Evolutionary conservation across 2,329 filamentous ascomycete species (phyloP), one percentile per base, ranked within the genome.

Genomic region (Fusarium sp.): DNA sequence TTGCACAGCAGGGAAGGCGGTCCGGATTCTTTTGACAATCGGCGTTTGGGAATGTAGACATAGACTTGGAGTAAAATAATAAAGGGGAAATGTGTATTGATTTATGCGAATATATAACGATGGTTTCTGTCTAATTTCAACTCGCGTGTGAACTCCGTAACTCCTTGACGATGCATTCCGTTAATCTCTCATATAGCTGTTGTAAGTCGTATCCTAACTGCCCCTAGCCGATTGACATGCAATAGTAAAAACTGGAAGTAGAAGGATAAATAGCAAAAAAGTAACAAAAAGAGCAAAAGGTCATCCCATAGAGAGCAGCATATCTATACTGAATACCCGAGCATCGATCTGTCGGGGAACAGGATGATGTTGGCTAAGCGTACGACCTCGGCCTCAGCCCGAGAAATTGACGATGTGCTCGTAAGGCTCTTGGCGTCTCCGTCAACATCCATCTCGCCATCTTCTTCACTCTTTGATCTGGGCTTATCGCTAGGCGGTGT

Each of bases 281-380:
- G 24, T 26, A 40, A 50, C 38, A n/a, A 38, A 46, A 21, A 7
- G 42, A 17, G 15, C 5, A 17, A 49, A 39, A 31, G 14, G 19
- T 17, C 13, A 26, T 24, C 24, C 24, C 31, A 26, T 17, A n/a
- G 38, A 26, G n/a, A 31, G 8, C 10, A 38, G 19, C 24, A 19
- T 22, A 62, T 44, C 55, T 28, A 77, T 22, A 77, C 75, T 3
- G 73, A 77, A 51, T 75, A 77, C 9, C 75, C 75, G 58, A 76
- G 58, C 77, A 78, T 78, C 7, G 74, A 85, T 17, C 81, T 78
- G 62, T 87, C 85, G 4, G 85, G 85, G 66, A 88, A 88, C 28
- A 88, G 75, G 53, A 88, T 88, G 55, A 86, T 86, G 72, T 88
- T 88, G 22, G 85, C 85, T 38, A 88, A 77, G 38, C 84, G 77